phyloP scores from a whole-genome alignment of 116 monocot genomes.

The Dioscorea cayenensis region DNA sequence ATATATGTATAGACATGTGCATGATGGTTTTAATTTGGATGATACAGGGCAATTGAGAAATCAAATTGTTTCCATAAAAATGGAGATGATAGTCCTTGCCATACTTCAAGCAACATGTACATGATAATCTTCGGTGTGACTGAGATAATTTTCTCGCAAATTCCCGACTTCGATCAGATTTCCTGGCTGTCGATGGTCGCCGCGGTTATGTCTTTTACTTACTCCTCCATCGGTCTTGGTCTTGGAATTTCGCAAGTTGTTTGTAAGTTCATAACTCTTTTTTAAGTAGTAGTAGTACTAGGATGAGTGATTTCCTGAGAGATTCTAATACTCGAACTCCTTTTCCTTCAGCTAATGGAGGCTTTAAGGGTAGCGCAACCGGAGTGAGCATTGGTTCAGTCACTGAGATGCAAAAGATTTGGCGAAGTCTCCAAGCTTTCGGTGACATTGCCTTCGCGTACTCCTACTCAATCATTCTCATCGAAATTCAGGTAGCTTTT shows the following conservation, averaged over 20 bases:
- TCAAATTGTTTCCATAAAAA: conserved; percentile 80
- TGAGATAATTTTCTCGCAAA: conserved; percentile 84
- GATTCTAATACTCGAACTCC: too few species aligned
- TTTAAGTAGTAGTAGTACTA: background rate
- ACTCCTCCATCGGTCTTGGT: conserved; percentile 72
- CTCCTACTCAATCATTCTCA: conserved; percentile 86
- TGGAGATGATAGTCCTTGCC: conserved; percentile 51
- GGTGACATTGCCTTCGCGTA: conserved; percentile 97
- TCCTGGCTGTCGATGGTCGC: conserved; percentile 94
- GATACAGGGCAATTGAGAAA: conserved; percentile 68
- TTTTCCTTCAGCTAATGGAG: conserved; percentile 34
- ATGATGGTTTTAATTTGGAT: background rate
- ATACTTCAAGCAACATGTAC: conserved; percentile 56
- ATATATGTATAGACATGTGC: background rate
- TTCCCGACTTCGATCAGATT: conserved; percentile 85
- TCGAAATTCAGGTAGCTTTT: conserved; percentile 68
- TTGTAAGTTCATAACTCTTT: conserved; percentile 7
- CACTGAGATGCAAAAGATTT: conserved; percentile 57
- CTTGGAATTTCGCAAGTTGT: conserved; percentile 66
- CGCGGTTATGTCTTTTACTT: conserved; percentile 97
- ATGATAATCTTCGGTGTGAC: conserved; percentile 82
- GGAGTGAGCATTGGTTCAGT: conserved; percentile 55
- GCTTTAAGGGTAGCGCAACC: conserved; percentile 62
- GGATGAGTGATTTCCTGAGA: too few species aligned
- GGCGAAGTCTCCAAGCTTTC: conserved; percentile 82